Base-by-base conservation (phyloP, 2,329 filamentous ascomycete genomes). In the Leptographium flavum region DNA sequence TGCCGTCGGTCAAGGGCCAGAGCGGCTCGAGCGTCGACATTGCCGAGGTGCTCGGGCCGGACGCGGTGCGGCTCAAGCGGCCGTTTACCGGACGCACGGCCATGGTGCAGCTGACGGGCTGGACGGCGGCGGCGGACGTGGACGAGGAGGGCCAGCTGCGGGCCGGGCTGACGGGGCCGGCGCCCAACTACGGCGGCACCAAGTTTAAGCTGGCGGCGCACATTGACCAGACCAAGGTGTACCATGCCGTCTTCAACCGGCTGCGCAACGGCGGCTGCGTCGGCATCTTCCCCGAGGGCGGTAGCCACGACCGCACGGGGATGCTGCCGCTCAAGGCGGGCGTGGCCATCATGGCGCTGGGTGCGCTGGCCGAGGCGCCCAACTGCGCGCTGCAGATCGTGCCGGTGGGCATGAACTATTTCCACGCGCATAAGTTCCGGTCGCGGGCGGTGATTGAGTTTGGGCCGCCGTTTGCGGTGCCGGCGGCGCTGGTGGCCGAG, bases 341-440 rank as follows among this genome's bases (percentile, higher is more conserved):
- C 61, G 87, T 98, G 49, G 92, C 92, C 47, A 92, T 98, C 58
- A 98, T 98, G 90, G 92, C 90, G 13, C 74, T 98, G 31, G 90
- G 90, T 33, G 83, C 92, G 1, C 70, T 96, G 43, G 87, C 85
- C 5, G 81, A 87, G 46, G 79, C 88, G 50, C 88, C 88, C 3
- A 73, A 90, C 52, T 94, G 86, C 58, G 87, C 85, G 27, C 69
- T 98, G 50, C 93, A 88, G 63, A 95, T 98, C 55, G 86, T 98
- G 22, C 92, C 92, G 4, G 88, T 92, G 43, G 90, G 90, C 55
- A 95, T 98, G 90, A 98, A 98, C 64, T 98, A 98, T 64, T 98
- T 98, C 66, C 90, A 96, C 63, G 85, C 90, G 0, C 90, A 98
- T 71, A 98, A 96, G 62, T 98, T 98, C 64, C 83, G 90, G 39